Percentiles rank a stretch among this genome's conserved stretches.
Evolutionary conservation across 2,329 filamentous ascomycete species (phyloP).

Genomic region (Nigrospora sphaerica): DNA sequence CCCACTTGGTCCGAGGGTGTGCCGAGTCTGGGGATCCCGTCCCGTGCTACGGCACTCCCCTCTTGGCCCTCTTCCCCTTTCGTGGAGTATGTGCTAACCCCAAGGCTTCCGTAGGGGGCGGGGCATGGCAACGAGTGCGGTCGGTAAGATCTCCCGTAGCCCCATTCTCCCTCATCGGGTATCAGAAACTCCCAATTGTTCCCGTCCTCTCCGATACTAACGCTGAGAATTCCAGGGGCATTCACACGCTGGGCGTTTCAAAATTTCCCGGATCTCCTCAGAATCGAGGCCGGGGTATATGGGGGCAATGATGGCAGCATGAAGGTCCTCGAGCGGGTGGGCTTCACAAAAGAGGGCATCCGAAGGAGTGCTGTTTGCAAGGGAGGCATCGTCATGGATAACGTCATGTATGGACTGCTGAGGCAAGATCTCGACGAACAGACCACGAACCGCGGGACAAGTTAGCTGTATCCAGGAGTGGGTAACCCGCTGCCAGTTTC

Average conservation of each 20-base stretch:
- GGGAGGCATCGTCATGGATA: conserved; percentile 29
- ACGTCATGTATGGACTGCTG: conserved; percentile 29
- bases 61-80: no score
- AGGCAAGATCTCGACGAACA: conserved; percentile 21
- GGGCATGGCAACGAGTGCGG: conserved; percentile 35
- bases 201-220: no score
- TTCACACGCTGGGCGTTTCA: conserved; percentile 37
- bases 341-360: conserved; percentile 36
- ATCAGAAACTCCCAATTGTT: no score
- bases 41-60: no score
- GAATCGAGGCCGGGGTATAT: conserved; percentile 33
- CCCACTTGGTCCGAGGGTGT: no score
- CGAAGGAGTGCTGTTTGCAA: conserved; percentile 34
- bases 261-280: conserved; percentile 28
- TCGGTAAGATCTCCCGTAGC: conserved; percentile 1
- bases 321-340: conserved; percentile 33
- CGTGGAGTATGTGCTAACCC: no score
- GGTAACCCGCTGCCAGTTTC: no score
- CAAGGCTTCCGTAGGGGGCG: conserved; percentile 17
- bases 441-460: not conserved
- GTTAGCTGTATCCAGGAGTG: not conserved
- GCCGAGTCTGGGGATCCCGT: no score
- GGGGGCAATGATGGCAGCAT: conserved; percentile 32
- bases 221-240: conserved; percentile 6
- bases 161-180: no score